These are phyloP conservation scores for Paracorniculantispora psalliotae DNA, from an alignment of 2,329 filamentous ascomycete genomes.

Conservation along the genomic window DNA sequence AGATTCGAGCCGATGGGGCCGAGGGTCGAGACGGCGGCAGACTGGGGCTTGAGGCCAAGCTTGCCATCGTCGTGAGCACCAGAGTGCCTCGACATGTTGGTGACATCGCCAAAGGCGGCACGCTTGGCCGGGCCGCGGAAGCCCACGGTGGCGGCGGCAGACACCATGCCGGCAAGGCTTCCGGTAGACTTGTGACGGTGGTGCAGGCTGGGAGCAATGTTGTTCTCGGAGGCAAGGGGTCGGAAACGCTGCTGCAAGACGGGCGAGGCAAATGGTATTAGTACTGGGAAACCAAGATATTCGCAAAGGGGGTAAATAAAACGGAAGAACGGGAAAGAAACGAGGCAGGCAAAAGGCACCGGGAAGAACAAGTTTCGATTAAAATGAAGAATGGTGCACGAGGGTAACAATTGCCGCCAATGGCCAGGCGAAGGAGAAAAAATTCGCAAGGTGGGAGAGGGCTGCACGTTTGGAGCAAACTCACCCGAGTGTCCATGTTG, in stretches of 20 bases:
- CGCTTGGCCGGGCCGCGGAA: constrained; percentile 58
- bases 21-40: constrained; percentile 22
- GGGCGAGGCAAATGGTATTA: constrained; percentile 8
- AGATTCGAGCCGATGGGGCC: constrained; percentile 22
- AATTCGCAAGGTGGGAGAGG: background rate
- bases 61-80: constrained; percentile 31
- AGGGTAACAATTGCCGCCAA: constrained; percentile 12
- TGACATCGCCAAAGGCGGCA: constrained; percentile 76
- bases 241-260: constrained; percentile 31
- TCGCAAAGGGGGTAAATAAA: constrained; percentile 12
- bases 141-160: constrained; percentile 21
- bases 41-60: constrained; percentile 26
- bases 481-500: constrained; percentile 33
- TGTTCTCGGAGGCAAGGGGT: constrained; percentile 48
- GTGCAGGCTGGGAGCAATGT: constrained; percentile 52
- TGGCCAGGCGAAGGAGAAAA: constrained; percentile 8
- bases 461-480: constrained; percentile 18
- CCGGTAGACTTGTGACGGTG: constrained; percentile 78
- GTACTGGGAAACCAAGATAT: constrained; percentile 3
- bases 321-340: too few species aligned
- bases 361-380: constrained; percentile 6
- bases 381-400: background rate
- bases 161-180: constrained; percentile 39
- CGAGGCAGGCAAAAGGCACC: constrained; percentile 1
- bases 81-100: constrained; percentile 54